Evolutionary conservation across 78 protist species (phyloP).

Genomic region (Diacronema lutheri): DNA sequence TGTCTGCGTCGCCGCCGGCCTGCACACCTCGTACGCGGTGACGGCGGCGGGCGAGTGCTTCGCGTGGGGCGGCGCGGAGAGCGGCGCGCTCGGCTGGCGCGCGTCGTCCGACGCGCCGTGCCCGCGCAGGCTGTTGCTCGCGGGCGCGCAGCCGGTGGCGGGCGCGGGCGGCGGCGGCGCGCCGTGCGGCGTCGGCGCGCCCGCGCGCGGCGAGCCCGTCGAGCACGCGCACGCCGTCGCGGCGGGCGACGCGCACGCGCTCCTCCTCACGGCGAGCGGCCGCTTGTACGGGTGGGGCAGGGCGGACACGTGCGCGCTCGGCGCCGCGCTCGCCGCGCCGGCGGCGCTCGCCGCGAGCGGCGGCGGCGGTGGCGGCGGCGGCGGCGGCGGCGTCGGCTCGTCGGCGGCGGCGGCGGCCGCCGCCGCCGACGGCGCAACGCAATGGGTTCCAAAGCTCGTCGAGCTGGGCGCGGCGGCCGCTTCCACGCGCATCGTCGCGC

Average conservation of each 20-base stretch:
- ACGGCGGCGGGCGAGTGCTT: background rate
- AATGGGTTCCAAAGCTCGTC: no score
- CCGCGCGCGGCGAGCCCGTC: no score
- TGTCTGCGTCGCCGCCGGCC: background rate
- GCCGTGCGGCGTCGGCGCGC: no score
- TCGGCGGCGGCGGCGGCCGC: no score
- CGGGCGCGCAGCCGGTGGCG: no score
- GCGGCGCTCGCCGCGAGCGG: background rate
- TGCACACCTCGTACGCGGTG: background rate
- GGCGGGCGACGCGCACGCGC: background rate
- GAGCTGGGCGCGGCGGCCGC: background rate
- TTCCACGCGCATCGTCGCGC: background rate
- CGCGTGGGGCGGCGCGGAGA: background rate
- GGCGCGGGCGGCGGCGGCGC: no score
- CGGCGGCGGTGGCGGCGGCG: no score
- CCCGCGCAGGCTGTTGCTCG: background rate
- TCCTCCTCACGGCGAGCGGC: background rate
- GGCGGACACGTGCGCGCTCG: background rate
- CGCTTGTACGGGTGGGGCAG: slow-evolving; percentile 5
- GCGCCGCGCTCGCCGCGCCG: background rate
- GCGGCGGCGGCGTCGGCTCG: no score
- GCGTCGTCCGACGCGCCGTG: background rate
- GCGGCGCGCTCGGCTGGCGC: background rate
- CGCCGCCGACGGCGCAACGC: no score
- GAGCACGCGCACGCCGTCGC: background rate